A percentile compares a stretch with the other conserved stretches of the same genome.
phyloP scores from a whole-genome alignment of 345 rosid genomes.

The Melaleuca quinquenervia region DNA sequence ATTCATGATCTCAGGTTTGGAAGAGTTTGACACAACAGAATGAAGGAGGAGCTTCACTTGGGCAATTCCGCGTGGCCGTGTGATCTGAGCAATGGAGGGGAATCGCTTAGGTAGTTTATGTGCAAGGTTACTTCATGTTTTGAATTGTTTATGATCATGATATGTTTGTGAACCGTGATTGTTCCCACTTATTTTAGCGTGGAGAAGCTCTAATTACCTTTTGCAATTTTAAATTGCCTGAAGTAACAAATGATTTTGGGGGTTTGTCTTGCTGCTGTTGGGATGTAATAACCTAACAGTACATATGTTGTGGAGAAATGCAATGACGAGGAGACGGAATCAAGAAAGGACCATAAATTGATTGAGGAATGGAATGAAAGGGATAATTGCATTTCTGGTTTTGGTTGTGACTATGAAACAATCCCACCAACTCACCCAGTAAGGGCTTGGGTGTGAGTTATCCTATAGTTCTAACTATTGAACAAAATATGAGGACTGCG shows the following conservation, averaged over 20 bases:
- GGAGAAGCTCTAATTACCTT: not conserved
- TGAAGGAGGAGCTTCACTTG: not conserved
- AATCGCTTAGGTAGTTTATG: not conserved
- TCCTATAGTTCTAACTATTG: not conserved
- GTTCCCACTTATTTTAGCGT: not conserved
- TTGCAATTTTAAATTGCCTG: not conserved
- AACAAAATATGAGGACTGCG: not conserved
- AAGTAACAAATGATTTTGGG: not conserved
- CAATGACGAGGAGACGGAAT: not conserved
- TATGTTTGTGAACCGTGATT: not conserved
- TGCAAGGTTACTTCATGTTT: not conserved
- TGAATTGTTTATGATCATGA: not conserved
- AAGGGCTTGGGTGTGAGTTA: accelerated
- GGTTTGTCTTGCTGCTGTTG: too few species aligned
- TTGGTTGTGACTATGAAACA: not conserved
- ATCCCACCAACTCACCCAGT: not conserved
- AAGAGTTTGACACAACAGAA: not conserved
- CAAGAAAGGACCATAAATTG: accelerated
- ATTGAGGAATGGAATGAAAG: not conserved
- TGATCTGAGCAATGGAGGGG: not conserved
- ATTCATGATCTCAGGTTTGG: not conserved
- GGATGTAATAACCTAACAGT: not conserved
- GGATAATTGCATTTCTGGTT: not conserved
- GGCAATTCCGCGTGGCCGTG: accelerated
- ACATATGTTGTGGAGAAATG: not conserved